Conservation (phyloP, 495 filamentous ascomycete genomes). For the Saxophila tyrrhenica region DNA sequence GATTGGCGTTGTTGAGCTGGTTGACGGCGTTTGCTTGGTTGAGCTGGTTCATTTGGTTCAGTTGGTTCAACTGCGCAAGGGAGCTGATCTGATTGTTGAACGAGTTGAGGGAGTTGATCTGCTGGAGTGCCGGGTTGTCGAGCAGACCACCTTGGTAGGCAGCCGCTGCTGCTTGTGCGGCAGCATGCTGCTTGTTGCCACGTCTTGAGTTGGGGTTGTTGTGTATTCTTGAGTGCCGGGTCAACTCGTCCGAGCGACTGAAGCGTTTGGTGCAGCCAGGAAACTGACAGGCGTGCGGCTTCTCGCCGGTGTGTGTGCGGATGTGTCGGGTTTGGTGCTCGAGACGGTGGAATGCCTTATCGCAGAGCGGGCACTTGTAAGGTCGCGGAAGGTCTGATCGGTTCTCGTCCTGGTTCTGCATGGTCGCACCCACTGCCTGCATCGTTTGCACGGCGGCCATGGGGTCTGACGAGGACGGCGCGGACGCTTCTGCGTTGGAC, state of each 20-base stretch:
- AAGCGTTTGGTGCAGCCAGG: slow-evolving; percentile 96
- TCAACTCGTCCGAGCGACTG: slow-evolving; percentile 92
- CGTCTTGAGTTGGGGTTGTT: slow-evolving; percentile 95
- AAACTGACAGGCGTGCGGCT: slow-evolving; percentile 90
- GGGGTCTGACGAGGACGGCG: neutral
- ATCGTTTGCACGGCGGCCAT: slow-evolving; percentile 34
- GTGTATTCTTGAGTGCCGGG: slow-evolving; percentile 94
- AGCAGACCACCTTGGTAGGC: slow-evolving; percentile 28
- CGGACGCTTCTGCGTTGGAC: neutral
- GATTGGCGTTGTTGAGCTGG: slow-evolving; percentile 23
- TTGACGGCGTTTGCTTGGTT: slow-evolving; percentile 1
- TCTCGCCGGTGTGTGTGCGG: slow-evolving; percentile 94
- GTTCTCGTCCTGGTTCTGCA: slow-evolving; percentile 44
- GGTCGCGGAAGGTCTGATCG: slow-evolving; percentile 81
- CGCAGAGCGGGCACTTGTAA: slow-evolving; percentile 97
- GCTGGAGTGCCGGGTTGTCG: slow-evolving; percentile 13
- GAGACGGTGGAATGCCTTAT: slow-evolving; percentile 96
- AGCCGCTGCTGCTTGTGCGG: slow-evolving; percentile 40
- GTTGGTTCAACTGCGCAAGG: neutral
- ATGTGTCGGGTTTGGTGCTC: slow-evolving; percentile 98
- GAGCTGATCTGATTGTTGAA: slow-evolving; percentile 4
- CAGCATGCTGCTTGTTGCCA: slow-evolving; percentile 64
- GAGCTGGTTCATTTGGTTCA: slow-evolving; percentile 5
- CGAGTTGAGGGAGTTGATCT: slow-evolving; percentile 16
- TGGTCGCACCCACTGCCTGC: slow-evolving; percentile 55